Evolutionary conservation across 2,329 filamentous ascomycete species (phyloP), one percentile per base, ranked within the genome.

Genomic region (Ophiostoma ips): DNA sequence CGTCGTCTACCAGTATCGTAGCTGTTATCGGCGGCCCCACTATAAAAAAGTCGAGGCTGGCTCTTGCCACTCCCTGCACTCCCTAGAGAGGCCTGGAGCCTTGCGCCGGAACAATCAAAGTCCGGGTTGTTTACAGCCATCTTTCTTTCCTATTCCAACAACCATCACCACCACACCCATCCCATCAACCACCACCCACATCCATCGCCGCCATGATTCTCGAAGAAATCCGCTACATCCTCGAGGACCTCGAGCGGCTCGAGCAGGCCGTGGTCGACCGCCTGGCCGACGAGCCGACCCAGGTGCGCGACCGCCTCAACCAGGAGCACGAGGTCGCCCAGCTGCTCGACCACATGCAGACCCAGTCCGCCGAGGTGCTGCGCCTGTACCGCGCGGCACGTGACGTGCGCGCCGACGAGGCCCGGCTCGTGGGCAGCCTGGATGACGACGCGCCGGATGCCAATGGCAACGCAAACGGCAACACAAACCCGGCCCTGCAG

Each of bases 161-260:
- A 43, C 12, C 36, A 43, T 10, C 19, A 34, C n/a, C 36, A 43
- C 33, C 31, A 40, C 19, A 50, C 12, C 28, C n/a, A 15, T 28
- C 33, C 10, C 33, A 7, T 37, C 45, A 16, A 43, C 12, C 36
- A 43, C 7, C 19, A 34, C n/a, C 36, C 31, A 40, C 19, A 50
- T 7, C 10, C 30, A 18, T 31, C 28, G 2, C 57, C 44, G 68
- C 41, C 7, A 82, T 95, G 88, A 71, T 94, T 58, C 70, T 95
- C 56, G 94, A 98, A 72, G 89, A 96, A 59, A 84, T 96, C 68
- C 79, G 92, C 59, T 88, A 87, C 61, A 79, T 95, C 59, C 89
- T 95, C 60, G 92, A 98, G 77, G 92, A 98, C 68, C 71, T 98
- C 47, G 92, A 98, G 74, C 83, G 92, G 56, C 77, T 98, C 53